Conservation (phyloP, 139 green algal genomes). For the Chlorella sp. region DNA sequence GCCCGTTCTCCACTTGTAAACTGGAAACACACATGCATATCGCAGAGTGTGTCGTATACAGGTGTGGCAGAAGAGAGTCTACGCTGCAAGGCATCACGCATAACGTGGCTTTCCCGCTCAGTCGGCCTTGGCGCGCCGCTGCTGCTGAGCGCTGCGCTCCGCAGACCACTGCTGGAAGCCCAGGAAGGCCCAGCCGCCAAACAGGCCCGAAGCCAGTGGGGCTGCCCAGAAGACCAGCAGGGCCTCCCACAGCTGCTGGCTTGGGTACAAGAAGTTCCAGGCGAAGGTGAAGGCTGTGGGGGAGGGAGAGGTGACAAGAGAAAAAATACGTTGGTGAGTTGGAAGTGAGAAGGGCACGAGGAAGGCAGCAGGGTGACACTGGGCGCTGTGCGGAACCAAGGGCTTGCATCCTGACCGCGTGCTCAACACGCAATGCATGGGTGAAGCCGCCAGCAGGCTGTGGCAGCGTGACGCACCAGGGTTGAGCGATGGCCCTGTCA, state of each 20-base stretch:
- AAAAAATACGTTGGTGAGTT: not conserved
- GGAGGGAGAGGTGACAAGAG: not conserved
- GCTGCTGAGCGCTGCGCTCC: not conserved
- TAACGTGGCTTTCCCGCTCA: not conserved
- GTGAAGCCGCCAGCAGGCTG: not conserved
- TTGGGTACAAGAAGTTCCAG: not conserved
- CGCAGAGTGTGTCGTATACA: not conserved
- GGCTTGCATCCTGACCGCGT: not conserved
- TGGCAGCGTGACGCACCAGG: not conserved
- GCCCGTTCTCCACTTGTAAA: not conserved
- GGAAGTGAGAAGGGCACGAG: too few species aligned
- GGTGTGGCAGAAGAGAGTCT: too few species aligned
- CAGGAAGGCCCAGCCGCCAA: constrained; percentile 31
- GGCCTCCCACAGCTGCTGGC: not conserved
- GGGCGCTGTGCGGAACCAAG: not conserved
- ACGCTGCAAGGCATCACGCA: too few species aligned
- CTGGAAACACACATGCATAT: not conserved
- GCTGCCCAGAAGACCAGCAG: constrained; percentile 30
- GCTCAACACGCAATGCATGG: not conserved
- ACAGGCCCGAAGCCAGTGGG: not conserved
- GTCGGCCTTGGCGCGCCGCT: constrained; percentile 13
- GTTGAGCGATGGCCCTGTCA: constrained; percentile 30
- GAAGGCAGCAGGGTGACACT: not conserved
- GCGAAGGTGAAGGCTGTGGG: constrained; percentile 24
- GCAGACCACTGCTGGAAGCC: not conserved